Base-by-base conservation (phyloP, 345 rosid genomes). In the Brassica incana region DNA sequence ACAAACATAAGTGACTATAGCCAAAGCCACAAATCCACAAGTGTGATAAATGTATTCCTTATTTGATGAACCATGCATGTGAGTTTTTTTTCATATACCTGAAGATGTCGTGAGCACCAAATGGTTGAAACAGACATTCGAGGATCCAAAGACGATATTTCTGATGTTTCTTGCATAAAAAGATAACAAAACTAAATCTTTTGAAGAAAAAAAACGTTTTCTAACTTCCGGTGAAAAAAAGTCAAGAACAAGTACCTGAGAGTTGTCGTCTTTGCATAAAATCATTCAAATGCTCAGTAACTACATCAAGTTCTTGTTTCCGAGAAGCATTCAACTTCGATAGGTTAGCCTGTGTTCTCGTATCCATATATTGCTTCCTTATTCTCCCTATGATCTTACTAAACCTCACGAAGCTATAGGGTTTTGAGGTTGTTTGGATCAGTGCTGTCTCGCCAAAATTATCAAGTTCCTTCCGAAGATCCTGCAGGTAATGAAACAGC, bases 321-420 rank as follows among this genome's bases (percentile, higher is more conserved):
- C 83, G 79, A 20, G 18, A 74, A 71, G 86, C 86, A 11, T 80
- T 86, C 27, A 90, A 73, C 78, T 84, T 90, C 18, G 85, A 79
- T 72, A 87, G 84, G 74, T 88, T 86, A 14, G 89, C 75, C 15
- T 86, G 88, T 67, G 92, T 88, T 80, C 91, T 87, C 45, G 91
- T 86, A 71, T 87, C 90, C 9, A 84, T 69, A 75, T 87, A 88
- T 40, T 78, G 88, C 78, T 86, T 90, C 72, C 86, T 84, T 69
- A 86, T 77, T 73, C 71, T 87, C 50, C 82, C 50, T 79, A 88
- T 85, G 40, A 87, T 73, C 65, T 74, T 88, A 90, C 88, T 84
- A 30, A 86, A 85, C 84, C 83, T 76, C 38, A 82, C 73, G 68
- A 86, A 90, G 86, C 86, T 82, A 84, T 84, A 89, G 3, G 88